Base-by-base conservation (phyloP, 768 basidiomycete species). In the Termitomyces sp. region DNA sequence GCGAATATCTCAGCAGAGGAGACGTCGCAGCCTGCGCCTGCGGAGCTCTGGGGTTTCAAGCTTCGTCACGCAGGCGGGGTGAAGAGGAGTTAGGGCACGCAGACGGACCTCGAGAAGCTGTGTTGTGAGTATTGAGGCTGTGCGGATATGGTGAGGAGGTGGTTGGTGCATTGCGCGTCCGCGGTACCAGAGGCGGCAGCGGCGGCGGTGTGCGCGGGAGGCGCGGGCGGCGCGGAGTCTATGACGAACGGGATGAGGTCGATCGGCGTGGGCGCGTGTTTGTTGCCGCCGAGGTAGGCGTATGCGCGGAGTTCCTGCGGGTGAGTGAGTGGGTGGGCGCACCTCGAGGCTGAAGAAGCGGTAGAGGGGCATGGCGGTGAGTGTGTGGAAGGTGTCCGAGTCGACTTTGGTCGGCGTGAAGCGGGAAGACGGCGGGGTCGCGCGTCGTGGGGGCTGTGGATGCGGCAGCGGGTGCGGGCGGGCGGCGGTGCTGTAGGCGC, bases 21-120 rank as follows among this genome's bases (percentile, higher is more conserved):
- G 50, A 81, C 71, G 59, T 81, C 78, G 39, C 77, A 75, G 0
- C 76, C 71, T 41, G 71, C 69, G 0, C 76, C 72, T 41, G 71
- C 69, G n/a, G 41, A 83, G 75, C 69, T 84, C 82, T 82, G 83
- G 59, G n/a, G n/a, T n/a, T n/a, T n/a, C 5, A 2, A 4, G 16
- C 6, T 15, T 15, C 4, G 37, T 37, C 15, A 36, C 1, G 3
- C 34, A 15, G 5, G 34, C 29, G 29, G 33, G 7, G 8, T 6
- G 33, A 28, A 36, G n/a, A 24, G 20, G 24, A 45, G n/a, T n/a
- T n/a, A n/a, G n/a, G n/a, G n/a, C n/a, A n/a, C n/a, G n/a, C n/a
- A n/a, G n/a, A n/a, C 57, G 48, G 52, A 81, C 82, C 77, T 83
- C 82, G 61, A 80, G 74, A n/a, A n/a, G 50, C 78, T 77, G 58